Evolutionary conservation across 352 stramenopile species (phyloP).

Genomic region (Phytophthora pini): DNA sequence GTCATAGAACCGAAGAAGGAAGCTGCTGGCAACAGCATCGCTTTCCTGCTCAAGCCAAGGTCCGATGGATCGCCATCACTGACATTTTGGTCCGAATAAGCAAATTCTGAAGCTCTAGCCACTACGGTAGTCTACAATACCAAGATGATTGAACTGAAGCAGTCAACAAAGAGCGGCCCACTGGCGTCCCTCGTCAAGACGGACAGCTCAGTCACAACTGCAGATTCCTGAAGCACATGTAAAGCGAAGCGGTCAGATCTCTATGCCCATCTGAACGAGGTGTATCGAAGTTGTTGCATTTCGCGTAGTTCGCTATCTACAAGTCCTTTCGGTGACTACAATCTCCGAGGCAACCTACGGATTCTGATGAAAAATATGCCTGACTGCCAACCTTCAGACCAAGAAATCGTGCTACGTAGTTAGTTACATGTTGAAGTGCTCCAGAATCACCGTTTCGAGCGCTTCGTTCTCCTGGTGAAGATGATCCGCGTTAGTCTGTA

Average conservation of each 20-base stretch:
- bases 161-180: too few relatives aligned
- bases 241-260: not conserved
- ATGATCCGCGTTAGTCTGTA: slow-evolving; percentile 47
- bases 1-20: slow-evolving; percentile 18
- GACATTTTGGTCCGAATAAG: slow-evolving; percentile 26
- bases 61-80: slow-evolving; percentile 34
- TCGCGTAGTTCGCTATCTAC: too few relatives aligned
- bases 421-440: slow-evolving; percentile 15
- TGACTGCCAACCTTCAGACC: not conserved
- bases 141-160: too few relatives aligned
- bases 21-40: slow-evolving; percentile 9
- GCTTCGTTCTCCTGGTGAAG: slow-evolving; percentile 59
- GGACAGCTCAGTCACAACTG: too few relatives aligned
- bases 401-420: not conserved
- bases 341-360: not conserved
- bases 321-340: not conserved
- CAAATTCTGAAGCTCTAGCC: too few relatives aligned
- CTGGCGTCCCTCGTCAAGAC: too few relatives aligned
- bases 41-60: slow-evolving; percentile 20
- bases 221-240: not conserved
- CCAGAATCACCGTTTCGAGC: slow-evolving; percentile 46
- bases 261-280: not conserved
- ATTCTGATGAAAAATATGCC: not conserved
- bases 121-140: too few relatives aligned
- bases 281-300: too few relatives aligned